A percentile compares a stretch with the other conserved stretches of the same genome.
Conservation (phyloP, 1,139 yeast species). For the Nematodospora anomalae region DNA sequence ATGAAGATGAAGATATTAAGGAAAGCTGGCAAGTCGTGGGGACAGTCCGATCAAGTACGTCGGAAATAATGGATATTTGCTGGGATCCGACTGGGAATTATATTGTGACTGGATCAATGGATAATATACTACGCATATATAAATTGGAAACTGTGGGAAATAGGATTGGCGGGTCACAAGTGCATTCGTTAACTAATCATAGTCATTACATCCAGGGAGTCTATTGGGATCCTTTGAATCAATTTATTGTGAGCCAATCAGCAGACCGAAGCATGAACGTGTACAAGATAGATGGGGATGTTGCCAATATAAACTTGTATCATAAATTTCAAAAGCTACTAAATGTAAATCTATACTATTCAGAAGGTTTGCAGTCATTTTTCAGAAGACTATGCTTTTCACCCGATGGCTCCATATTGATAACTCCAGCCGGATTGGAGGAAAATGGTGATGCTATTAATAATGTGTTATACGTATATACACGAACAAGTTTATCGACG, state of each 20-base stretch:
- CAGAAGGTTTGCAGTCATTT: slow-evolving; percentile 86
- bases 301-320: slow-evolving; percentile 7
- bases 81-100: slow-evolving; percentile 87
- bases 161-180: slow-evolving; percentile 55
- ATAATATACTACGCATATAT: slow-evolving; percentile 74
- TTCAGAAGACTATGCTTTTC: slow-evolving; percentile 83
- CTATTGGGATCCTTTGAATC: slow-evolving; percentile 86
- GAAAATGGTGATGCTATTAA: slow-evolving; percentile 18
- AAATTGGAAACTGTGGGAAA: slow-evolving; percentile 5
- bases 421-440: slow-evolving; percentile 79
- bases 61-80: slow-evolving; percentile 85
- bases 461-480: slow-evolving; percentile 76
- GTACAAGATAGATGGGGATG: slow-evolving; percentile 28
- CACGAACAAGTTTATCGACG: slow-evolving; percentile 63
- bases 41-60: slow-evolving; percentile 53
- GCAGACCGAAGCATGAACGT: slow-evolving; percentile 84
- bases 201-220: slow-evolving; percentile 93
- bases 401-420: slow-evolving; percentile 80
- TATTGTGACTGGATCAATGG: slow-evolving; percentile 90
- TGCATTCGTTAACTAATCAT: slow-evolving; percentile 70
- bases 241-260: slow-evolving; percentile 80
- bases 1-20: slow-evolving; percentile 49
- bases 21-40: slow-evolving; percentile 64
- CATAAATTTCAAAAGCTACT: slow-evolving; percentile 26
- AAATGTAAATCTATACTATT: slow-evolving; percentile 53